Evolutionary conservation across 2,329 filamentous ascomycete genomes (phyloP).

Genomic region (Hypoxylon sp.): DNA sequence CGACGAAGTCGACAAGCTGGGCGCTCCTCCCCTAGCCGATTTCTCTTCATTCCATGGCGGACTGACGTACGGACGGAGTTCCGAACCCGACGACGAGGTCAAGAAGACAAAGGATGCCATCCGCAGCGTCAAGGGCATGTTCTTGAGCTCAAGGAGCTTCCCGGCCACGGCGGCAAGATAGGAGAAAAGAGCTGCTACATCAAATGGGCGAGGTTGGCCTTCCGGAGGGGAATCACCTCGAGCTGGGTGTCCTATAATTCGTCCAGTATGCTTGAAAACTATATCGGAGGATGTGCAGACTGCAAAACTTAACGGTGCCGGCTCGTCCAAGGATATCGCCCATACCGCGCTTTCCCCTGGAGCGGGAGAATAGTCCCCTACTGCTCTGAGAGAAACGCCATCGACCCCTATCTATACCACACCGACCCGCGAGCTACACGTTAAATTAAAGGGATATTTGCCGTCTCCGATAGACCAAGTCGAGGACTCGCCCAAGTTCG

Average conservation of each 20-base stretch:
- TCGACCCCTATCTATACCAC: not conserved
- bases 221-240: not conserved
- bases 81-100: slow-evolving; percentile 78
- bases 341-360: not conserved
- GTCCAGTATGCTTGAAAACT: not conserved
- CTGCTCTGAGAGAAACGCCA: not conserved
- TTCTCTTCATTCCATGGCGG: slow-evolving; percentile 60
- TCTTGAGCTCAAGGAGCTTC: slow-evolving; percentile 82
- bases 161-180: slow-evolving; percentile 61
- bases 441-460: no score
- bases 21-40: slow-evolving; percentile 60
- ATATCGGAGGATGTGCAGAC: not conserved
- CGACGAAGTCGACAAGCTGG: slow-evolving; percentile 75
- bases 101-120: slow-evolving; percentile 82
- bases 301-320: not conserved
- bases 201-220: not conserved
- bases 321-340: not conserved
- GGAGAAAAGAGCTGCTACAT: slow-evolving; percentile 22
- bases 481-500: not conserved
- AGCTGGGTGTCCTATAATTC: not conserved
- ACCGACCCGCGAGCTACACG: not conserved
- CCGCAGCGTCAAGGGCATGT: slow-evolving; percentile 81
- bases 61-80: slow-evolving; percentile 56
- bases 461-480: not conserved
- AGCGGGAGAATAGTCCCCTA: not conserved